A percentile compares a stretch with the other conserved stretches of the same genome.
Conservation (phyloP, 768 basidiomycete species). For the Boletus rubroflammeus region DNA sequence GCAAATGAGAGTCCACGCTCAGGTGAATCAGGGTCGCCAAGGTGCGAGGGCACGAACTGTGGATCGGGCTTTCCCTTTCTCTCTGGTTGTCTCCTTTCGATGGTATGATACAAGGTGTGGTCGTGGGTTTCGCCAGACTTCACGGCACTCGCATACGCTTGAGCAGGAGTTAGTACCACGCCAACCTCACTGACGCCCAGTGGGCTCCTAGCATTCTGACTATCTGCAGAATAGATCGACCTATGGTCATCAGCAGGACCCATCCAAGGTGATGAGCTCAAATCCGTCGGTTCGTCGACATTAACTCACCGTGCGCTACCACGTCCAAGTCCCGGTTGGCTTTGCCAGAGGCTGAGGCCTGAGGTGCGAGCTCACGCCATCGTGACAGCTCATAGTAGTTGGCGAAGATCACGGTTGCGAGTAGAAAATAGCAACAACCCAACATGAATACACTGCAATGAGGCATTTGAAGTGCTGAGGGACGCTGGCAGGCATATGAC, state of each 20-base stretch:
- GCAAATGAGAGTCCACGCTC: constrained; percentile 32
- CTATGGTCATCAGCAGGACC: background rate
- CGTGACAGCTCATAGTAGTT: constrained; percentile 8
- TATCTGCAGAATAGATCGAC: constrained; percentile 1
- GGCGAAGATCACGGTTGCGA: background rate
- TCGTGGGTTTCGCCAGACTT: constrained; percentile 9
- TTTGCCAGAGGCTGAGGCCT: background rate
- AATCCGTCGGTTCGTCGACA: background rate
- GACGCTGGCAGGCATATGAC: background rate
- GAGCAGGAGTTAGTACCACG: constrained; percentile 19
- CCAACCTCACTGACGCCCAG: background rate
- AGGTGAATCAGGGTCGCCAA: constrained; percentile 2
- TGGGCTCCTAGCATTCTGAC: background rate
- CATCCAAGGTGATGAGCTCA: background rate
- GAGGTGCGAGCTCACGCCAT: background rate
- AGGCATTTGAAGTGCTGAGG: background rate
- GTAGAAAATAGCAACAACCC: background rate
- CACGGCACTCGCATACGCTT: constrained; percentile 18
- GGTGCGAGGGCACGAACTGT: background rate
- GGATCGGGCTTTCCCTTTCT: background rate
- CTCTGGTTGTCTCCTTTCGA: constrained; percentile 18
- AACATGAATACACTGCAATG: background rate
- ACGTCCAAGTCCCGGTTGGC: background rate
- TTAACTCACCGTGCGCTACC: background rate
- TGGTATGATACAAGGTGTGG: constrained; percentile 11